Percentiles rank a stretch among this genome's conserved stretches.
Conservation (phyloP, 306 rosid genomes). For the Astragalus glycyphyllos region DNA sequence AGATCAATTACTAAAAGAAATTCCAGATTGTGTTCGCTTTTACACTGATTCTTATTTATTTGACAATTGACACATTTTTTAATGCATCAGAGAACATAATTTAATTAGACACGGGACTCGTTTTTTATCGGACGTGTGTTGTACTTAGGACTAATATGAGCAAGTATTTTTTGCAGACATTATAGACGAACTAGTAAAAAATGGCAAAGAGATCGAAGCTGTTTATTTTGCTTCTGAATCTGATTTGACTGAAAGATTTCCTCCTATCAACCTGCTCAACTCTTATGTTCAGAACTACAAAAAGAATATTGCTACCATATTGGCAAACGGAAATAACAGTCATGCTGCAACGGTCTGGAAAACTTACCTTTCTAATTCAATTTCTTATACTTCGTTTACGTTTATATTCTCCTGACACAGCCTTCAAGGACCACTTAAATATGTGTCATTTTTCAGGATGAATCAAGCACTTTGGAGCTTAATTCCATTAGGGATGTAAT, state of each 20-base stretch:
- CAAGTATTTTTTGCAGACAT: slow-evolving; percentile 62
- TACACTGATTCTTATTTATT: slow-evolving; percentile 16
- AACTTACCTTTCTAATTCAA: slow-evolving; percentile 28
- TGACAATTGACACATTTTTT: background rate
- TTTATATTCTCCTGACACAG: slow-evolving; percentile 15
- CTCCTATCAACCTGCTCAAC: slow-evolving; percentile 66
- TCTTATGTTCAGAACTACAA: slow-evolving; percentile 62
- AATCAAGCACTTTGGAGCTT: slow-evolving; percentile 64
- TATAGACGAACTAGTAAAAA: slow-evolving; percentile 72
- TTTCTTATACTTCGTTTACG: background rate
- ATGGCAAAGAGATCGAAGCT: slow-evolving; percentile 81
- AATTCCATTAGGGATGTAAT: slow-evolving; percentile 66
- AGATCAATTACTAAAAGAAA: slow-evolving; percentile 12
- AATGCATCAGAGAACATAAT: slow-evolving; percentile 20
- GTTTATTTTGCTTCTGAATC: slow-evolving; percentile 85
- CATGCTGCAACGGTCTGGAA: slow-evolving; percentile 62
- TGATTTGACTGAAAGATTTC: slow-evolving; percentile 74
- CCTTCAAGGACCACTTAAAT: slow-evolving; percentile 23
- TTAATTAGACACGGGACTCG: slow-evolving; percentile 24
- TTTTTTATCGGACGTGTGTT: background rate
- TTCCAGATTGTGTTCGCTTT: slow-evolving; percentile 12
- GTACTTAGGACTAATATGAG: slow-evolving; percentile 7
- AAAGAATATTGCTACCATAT: slow-evolving; percentile 52
- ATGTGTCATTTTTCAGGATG: slow-evolving; percentile 61
- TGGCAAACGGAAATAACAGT: slow-evolving; percentile 61